phyloP scores from a whole-genome alignment of 1,139 yeast genomes.

The Geotrichum phurueaensis region DNA sequence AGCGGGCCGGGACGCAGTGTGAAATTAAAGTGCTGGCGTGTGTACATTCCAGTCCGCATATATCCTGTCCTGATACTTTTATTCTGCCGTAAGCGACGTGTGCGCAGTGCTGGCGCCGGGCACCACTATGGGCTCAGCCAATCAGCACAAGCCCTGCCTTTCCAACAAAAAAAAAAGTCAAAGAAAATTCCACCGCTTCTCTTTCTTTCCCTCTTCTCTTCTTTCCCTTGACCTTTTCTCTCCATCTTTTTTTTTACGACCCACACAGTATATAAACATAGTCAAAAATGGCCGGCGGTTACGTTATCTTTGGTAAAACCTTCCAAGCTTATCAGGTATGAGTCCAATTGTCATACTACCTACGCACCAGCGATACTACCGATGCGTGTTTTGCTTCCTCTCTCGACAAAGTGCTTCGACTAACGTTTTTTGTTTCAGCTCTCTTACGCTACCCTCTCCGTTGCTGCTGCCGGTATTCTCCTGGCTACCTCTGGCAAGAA shows the following conservation, averaged over 20 bases:
- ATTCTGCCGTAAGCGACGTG: background rate
- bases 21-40: background rate
- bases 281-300: constrained; percentile 67
- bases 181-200: background rate
- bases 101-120: background rate
- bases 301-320: constrained; percentile 68
- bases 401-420: background rate
- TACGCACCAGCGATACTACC: background rate
- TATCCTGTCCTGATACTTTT: background rate
- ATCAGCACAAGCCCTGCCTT: background rate
- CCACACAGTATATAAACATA: background rate
- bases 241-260: constrained; percentile 1
- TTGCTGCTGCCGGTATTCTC: constrained; percentile 30
- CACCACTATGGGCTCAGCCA: background rate
- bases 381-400: background rate
- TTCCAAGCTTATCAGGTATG: constrained; percentile 64
- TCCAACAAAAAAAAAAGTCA: background rate
- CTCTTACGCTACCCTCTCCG: constrained; percentile 35
- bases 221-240: background rate
- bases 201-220: background rate
- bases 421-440: constrained; percentile 25
- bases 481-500: constrained; percentile 32
- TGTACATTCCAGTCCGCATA: background rate
- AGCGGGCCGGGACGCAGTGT: background rate
- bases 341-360: background rate